Base-by-base conservation (phyloP, 306 rosid genomes). In the Alnus glutinosa region DNA sequence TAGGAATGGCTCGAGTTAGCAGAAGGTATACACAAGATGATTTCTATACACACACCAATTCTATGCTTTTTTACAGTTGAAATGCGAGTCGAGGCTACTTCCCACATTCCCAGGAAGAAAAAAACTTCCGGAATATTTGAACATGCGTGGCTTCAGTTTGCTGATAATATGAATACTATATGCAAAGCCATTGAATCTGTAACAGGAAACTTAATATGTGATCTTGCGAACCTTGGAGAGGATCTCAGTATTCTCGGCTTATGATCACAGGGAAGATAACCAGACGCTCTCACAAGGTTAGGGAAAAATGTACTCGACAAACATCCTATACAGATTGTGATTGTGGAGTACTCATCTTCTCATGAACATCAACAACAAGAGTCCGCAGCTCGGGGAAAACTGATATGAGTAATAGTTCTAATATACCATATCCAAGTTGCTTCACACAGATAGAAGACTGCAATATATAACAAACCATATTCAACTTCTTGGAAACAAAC, bases 391-490 rank as follows among this genome's bases (percentile, higher is more conserved):
- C 99, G 9, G 99, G 99, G 85, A 96, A 93, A 81, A 91, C 47
- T 50, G 99, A 87, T 74, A 91, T 18, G 1, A 96, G 92, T 55
- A 80, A 64, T 59, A 93, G 87, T 80, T 96, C 99, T 51, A 96
- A 90, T 75, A 92, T 75, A 4, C 93, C 93, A 50, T 85, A 89
- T 4, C 88, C 96, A 76, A 96, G 99, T 83, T 93, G 98, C 89
- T 90, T 96, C 85, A 93, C 83, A 75, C 99, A 96, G 80, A 70
- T 58, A 5, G 92, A 84, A 70, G 99, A 96, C 99, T 88, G 89
- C 87, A 79, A 68, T 23, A 39, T 42, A 18, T 44, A 42, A 12
- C 14, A n/a, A 42, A 68, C 14, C 50, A 68, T 18, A 42, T 68
- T 23, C 30, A 78, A 13, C 8, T 74, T 48, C 49, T 5, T 12